phyloP scores from a whole-genome alignment of 164 flowering plant species.

The Aristolochia fimbriata region DNA sequence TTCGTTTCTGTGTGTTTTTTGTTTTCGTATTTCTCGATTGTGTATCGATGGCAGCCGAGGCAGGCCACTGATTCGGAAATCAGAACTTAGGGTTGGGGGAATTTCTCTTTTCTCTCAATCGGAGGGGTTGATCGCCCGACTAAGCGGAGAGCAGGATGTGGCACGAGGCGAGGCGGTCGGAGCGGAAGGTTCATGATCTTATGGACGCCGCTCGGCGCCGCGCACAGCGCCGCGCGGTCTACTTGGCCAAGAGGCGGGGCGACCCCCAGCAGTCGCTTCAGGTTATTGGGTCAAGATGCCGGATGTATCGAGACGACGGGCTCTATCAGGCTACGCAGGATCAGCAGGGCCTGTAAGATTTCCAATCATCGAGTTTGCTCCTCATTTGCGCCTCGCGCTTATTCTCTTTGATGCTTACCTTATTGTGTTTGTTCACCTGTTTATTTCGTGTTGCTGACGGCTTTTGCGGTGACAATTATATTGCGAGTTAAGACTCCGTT shows the following conservation, averaged over 20 bases:
- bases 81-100: no score
- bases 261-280: constrained; percentile 87
- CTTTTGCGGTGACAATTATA: no score
- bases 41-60: no score
- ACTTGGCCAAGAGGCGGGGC: constrained; percentile 81
- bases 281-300: constrained; percentile 57
- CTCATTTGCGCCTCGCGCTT: background rate
- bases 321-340: constrained; percentile 81
- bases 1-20: no score
- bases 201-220: constrained; percentile 98
- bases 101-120: no score
- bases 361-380: background rate
- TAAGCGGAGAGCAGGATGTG: constrained; percentile 46
- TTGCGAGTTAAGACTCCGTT: no score
- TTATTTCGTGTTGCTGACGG: no score
- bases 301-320: constrained; percentile 74
- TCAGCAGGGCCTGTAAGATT: constrained; percentile 81
- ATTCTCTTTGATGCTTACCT: no score
- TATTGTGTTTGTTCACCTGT: no score
- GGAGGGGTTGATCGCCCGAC: no score
- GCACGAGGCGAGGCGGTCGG: constrained; percentile 97
- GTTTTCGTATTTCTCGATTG: no score
- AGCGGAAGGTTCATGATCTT: constrained; percentile 90
- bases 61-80: no score
- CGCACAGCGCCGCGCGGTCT: constrained; percentile 90